These are phyloP conservation scores for Chlorencoelia australis DNA, from an alignment of 2,329 filamentous ascomycete genomes.

Conservation along the genomic window DNA sequence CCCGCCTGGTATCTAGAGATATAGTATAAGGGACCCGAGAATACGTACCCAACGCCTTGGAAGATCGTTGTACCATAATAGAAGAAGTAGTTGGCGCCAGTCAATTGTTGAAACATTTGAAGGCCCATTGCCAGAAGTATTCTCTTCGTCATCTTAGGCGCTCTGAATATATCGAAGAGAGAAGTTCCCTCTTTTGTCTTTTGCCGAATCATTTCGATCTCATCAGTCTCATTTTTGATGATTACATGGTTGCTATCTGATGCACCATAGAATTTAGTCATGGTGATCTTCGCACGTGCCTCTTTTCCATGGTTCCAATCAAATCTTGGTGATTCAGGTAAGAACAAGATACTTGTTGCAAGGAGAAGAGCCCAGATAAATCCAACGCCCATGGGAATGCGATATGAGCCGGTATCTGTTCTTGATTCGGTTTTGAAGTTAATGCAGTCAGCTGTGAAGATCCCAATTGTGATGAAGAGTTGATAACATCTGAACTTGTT, in stretches of 20 bases:
- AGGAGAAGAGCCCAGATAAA: slow-evolving; percentile 43
- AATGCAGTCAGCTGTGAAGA: slow-evolving; percentile 46
- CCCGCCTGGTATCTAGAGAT: not conserved
- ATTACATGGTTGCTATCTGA: slow-evolving; percentile 35
- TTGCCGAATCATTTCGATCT: slow-evolving; percentile 35
- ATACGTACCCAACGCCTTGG: slow-evolving; percentile 54
- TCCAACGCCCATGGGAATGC: slow-evolving; percentile 49
- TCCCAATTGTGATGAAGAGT: slow-evolving; percentile 63
- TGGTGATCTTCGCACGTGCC: slow-evolving; percentile 38
- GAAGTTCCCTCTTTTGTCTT: slow-evolving; percentile 45
- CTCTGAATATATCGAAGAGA: slow-evolving; percentile 51
- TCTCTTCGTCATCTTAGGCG: slow-evolving; percentile 51
- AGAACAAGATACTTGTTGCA: slow-evolving; percentile 40
- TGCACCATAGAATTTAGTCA: slow-evolving; percentile 43
- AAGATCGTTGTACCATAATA: slow-evolving; percentile 63
- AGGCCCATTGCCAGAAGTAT: slow-evolving; percentile 52
- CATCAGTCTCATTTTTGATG: slow-evolving; percentile 39
- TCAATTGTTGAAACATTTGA: slow-evolving; percentile 60
- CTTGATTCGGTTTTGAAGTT: slow-evolving; percentile 38
- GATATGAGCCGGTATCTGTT: slow-evolving; percentile 41
- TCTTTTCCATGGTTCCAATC: slow-evolving; percentile 38
- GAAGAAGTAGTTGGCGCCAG: slow-evolving; percentile 52
- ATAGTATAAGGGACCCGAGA: slow-evolving; percentile 36
- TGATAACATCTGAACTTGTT: slow-evolving; percentile 46
- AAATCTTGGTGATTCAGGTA: slow-evolving; percentile 50